Conservation (phyloP, 163 green algal genomes). For the Trebouxiophyceae sp. region DNA sequence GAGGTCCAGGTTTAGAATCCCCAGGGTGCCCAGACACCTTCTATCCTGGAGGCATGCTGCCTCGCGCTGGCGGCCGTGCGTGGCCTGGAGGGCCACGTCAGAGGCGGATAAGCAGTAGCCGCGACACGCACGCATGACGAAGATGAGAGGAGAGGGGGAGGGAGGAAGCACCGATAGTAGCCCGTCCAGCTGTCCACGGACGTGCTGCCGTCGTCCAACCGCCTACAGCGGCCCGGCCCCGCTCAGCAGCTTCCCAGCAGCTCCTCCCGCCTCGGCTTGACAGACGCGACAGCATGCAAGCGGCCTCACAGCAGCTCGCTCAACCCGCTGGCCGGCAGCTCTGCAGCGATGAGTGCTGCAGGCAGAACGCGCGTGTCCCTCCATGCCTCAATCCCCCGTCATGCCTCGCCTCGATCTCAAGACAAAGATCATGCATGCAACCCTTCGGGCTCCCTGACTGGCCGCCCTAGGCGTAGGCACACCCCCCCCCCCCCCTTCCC, state of each 20-base stretch:
- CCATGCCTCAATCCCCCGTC: background rate
- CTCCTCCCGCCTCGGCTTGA: too few species aligned
- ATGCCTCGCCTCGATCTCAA: too few species aligned
- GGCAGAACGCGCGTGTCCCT: background rate
- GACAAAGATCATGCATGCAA: too few species aligned
- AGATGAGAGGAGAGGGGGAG: background rate
- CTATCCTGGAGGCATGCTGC: background rate
- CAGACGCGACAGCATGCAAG: background rate
- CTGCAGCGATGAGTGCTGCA: background rate
- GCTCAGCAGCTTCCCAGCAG: too few species aligned
- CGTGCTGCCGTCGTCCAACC: conserved; percentile 3
- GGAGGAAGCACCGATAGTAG: conserved; percentile 2
- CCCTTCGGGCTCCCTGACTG: too few species aligned
- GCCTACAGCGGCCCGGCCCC: too few species aligned
- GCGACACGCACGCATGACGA: too few species aligned
- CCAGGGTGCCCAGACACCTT: too few species aligned
- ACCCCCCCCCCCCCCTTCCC: too few species aligned
- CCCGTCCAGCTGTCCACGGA: conserved; percentile 11
- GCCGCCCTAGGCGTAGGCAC: too few species aligned
- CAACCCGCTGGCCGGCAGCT: background rate
- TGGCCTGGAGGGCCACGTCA: background rate
- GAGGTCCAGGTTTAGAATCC: background rate
- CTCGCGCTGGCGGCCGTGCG: background rate
- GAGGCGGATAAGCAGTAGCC: too few species aligned
- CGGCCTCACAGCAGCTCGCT: background rate